phyloP scores from a whole-genome alignment of 768 basidiomycete species.

The Kwoniella heveanensis region DNA sequence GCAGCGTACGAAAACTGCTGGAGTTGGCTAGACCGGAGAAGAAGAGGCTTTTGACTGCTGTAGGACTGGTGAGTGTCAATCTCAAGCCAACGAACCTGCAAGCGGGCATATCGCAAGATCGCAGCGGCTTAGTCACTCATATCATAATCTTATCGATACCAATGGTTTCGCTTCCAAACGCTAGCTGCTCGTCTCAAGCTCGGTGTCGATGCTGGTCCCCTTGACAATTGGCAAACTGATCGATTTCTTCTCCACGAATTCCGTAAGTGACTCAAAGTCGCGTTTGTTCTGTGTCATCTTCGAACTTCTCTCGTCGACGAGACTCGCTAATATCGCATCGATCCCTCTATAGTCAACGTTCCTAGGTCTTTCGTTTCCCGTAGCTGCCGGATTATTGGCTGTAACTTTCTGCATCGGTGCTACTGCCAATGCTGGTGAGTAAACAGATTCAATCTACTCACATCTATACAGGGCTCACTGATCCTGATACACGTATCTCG shows the following conservation, averaged over 20 bases:
- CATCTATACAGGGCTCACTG: too few relatives aligned
- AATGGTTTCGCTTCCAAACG: neutral
- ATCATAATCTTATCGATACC: too few relatives aligned
- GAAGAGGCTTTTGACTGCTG: conserved; percentile 72
- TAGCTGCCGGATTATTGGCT: conserved; percentile 75
- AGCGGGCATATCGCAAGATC: too few relatives aligned
- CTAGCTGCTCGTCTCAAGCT: conserved; percentile 78
- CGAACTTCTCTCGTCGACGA: too few relatives aligned
- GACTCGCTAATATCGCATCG: neutral
- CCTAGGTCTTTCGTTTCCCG: conserved; percentile 73
- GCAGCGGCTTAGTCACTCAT: too few relatives aligned
- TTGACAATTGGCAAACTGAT: conserved; percentile 92
- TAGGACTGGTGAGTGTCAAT: conserved; percentile 61
- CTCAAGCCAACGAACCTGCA: too few relatives aligned
- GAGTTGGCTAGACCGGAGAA: conserved; percentile 79
- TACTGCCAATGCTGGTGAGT: conserved; percentile 78
- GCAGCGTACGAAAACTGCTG: conserved; percentile 59
- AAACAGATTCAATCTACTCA: too few relatives aligned
- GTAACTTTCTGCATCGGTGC: conserved; percentile 84
- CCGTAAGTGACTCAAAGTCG: conserved; percentile 63
- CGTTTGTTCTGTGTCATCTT: too few relatives aligned
- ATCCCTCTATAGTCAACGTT: conserved; percentile 61
- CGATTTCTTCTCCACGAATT: conserved; percentile 77
- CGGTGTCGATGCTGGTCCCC: conserved; percentile 89
- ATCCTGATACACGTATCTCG: too few relatives aligned